phyloP scores from a whole-genome alignment of 305 asterid species.

The Fraxinus nigra region DNA sequence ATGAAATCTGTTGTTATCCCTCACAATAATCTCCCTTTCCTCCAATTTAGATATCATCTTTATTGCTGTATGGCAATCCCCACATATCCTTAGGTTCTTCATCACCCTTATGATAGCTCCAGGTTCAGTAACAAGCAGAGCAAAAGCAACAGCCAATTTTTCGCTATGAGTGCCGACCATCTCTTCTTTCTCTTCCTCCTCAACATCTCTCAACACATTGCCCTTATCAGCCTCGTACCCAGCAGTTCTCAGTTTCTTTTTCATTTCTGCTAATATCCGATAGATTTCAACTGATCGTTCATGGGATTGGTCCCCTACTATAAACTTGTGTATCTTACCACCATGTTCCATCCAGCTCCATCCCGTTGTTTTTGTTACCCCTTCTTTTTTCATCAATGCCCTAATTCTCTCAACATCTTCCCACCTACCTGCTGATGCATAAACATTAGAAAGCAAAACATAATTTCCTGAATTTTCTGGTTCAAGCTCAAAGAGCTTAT shows the following conservation, averaged over 20 bases:
- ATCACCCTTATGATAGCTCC: conserved; percentile 51
- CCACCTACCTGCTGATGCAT: conserved; percentile 65
- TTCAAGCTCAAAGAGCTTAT: conserved; percentile 64
- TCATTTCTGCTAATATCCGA: conserved; percentile 34
- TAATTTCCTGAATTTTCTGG: conserved; percentile 71
- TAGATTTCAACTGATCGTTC: conserved; percentile 45
- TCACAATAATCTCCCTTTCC: conserved; percentile 52
- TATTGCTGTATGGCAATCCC: conserved; percentile 67
- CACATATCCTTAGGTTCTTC: conserved; percentile 67
- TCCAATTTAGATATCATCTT: conserved; percentile 58
- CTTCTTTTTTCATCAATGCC: conserved; percentile 13
- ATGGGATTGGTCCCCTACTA: conserved; percentile 52
- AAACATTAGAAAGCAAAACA: conserved; percentile 45
- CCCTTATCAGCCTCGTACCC: conserved; percentile 63
- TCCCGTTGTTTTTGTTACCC: conserved; percentile 22
- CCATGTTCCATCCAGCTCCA: conserved; percentile 68
- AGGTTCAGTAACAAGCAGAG: conserved; percentile 48
- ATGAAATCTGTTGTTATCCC: conserved; percentile 68
- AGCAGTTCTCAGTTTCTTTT: conserved; percentile 40
- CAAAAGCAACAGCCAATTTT: conserved; percentile 63
- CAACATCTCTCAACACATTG: conserved; percentile 58
- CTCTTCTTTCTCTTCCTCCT: conserved; percentile 72
- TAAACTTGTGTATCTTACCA: conserved; percentile 51
- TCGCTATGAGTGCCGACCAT: conserved; percentile 71
- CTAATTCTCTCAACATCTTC: conserved; percentile 47